Percentiles rank a stretch among this genome's conserved stretches.
phyloP scores from a whole-genome alignment of 331 rosid genomes.

The Telfairia occidentalis region DNA sequence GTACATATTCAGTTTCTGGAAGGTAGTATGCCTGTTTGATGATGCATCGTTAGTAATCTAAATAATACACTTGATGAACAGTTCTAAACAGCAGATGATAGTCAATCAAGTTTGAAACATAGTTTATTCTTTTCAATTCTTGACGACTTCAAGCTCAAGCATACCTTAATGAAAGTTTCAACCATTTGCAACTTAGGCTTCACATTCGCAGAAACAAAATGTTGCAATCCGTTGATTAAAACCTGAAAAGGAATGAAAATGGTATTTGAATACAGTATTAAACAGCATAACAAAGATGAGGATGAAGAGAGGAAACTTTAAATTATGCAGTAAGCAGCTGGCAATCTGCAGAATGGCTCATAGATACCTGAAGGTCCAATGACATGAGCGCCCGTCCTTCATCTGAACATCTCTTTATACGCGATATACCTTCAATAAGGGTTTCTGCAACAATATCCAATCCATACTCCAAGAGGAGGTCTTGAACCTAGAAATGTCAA shows the following conservation, averaged over 20 bases:
- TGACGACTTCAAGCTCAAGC: not conserved
- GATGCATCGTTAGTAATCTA: constrained; percentile 14
- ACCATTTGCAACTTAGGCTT: constrained; percentile 79
- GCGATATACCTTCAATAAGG: constrained; percentile 89
- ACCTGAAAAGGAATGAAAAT: constrained; percentile 42
- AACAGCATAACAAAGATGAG: constrained; percentile 8
- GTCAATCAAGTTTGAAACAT: not conserved
- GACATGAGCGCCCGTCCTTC: constrained; percentile 98
- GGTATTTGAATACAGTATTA: constrained; percentile 6
- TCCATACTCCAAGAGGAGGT: constrained; percentile 60
- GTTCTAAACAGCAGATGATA: not conserved
- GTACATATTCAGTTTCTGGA: constrained; percentile 89
- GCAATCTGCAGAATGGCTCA: not conserved
- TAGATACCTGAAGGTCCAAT: constrained; percentile 78
- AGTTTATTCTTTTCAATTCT: not conserved
- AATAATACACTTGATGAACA: not conserved
- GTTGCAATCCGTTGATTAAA: constrained; percentile 88
- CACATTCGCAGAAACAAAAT: constrained; percentile 64
- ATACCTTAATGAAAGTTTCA: constrained; percentile 89
- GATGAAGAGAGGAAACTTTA: not conserved
- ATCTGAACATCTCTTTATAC: constrained; percentile 88
- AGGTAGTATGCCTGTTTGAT: constrained; percentile 83
- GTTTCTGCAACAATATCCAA: constrained; percentile 77
- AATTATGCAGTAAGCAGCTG: not conserved
- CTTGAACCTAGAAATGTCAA: constrained; percentile 48